Evolutionary conservation across 352 stramenopile species (phyloP), one percentile per base, ranked within the genome.

Genomic region (Pythium phragmiticola): DNA sequence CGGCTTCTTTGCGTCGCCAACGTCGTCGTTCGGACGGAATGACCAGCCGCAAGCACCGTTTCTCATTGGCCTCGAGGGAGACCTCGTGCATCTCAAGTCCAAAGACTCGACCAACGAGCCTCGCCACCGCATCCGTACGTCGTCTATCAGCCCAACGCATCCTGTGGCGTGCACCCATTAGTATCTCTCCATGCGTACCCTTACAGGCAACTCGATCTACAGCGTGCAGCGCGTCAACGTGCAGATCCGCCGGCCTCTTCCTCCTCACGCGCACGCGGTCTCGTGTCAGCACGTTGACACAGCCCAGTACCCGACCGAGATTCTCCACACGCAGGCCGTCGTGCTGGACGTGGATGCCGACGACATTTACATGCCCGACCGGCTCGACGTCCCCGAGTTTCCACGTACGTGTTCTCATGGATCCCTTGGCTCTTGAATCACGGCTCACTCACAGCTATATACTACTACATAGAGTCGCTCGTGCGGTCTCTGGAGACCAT

Each of bases 301-400:
- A 19, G 60, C 42, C 3, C 51, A 68, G 26, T 89, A 86, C 59
- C 70, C 78, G 7, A 34, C 61, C 14, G 74, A 78, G 12, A 70
- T 90, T 37, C 61, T 89, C 11, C 71, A 88, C 47, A 75, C 74
- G 11, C 39, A 72, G 26, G 75, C 78, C 23, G 66, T 87, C 17
- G 57, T 92, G n/a, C 48, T 90, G 34, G 80, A 92, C 39, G 70
- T 92, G 11, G 81, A 92, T 52, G 70, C 76, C 8, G 80, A 92
- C 56, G 84, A 92, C 23, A 60, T 90, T 14, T 89, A 88, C 66
- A 49, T 88, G 6, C 81, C 81, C 2, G 73, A 88, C 23, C 82
- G 80, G 57, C 60, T 80, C 17, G 84, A 92, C 2, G 66, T 90
- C 5, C 84, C 76, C 8, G 81, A 90, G 51, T 77, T 90, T 34